Evolutionary conservation across 1,284 basidiomycete species (phyloP), one percentile per base, ranked within the genome.

Genomic region (Puccinia coronata): DNA sequence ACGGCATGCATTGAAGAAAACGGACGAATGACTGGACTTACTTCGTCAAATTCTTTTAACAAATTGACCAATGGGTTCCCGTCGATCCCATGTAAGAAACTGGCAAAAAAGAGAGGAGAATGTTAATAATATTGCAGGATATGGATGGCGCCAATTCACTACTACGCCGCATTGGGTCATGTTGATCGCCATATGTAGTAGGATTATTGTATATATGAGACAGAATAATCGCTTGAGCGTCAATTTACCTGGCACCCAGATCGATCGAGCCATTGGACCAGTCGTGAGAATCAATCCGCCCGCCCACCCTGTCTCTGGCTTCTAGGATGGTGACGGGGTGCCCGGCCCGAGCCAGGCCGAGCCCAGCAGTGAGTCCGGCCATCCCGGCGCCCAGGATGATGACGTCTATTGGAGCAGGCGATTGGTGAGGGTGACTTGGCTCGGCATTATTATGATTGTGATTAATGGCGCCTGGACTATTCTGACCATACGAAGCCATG

Each of bases 31-130:
- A 73, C n/a, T n/a, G n/a, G n/a, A n/a, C n/a, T n/a, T n/a, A 79
- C 78, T 72, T 80, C 53, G 5, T 80, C 34, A 25, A 43, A 80
- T 36, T 80, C 39, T 63, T 71, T 72, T 31, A 80, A 20, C 20
- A 80, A 39, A 12, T 80, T 47, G 11, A 72, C 43, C 57, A 80
- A 61, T 1, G 78, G 78, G 47, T 80, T 80, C 31, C 78, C 78
- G 39, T 80, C 69, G 55, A 80, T 39, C 43, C 78, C 78, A 72
- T 80, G 78, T 36, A 80, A 49, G 47, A 80, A 80, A 41, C 78
- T 79, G 20, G 1, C 61, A 20, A 61, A 34, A 34, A 59, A 59
- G 28, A 59, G 28, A 34, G 16, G 57, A 18, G 6, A 31, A n/a
- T 28, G 31, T 63, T 41, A 63, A n/a, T n/a, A n/a, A n/a, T n/a